These are phyloP conservation scores for Claviceps sp. DNA, from an alignment of 2,329 filamentous ascomycete genomes.

Conservation along the genomic window DNA sequence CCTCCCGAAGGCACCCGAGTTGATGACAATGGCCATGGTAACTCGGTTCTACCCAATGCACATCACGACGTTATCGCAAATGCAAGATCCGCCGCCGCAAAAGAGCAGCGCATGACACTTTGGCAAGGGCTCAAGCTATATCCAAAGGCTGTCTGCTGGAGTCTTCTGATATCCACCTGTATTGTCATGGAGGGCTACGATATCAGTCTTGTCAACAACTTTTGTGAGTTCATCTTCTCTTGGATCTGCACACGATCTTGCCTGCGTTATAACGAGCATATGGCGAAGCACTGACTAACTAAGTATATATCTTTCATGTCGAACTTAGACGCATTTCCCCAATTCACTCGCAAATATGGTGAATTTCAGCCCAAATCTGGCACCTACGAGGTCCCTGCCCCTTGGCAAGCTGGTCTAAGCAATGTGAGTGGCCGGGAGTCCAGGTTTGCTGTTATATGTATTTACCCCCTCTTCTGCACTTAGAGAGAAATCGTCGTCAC, in stretches of 20 bases:
- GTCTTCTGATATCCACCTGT: constrained; percentile 74
- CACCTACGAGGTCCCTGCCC: constrained; percentile 41
- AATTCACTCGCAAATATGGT: constrained; percentile 47
- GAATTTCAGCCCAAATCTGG: constrained; percentile 27
- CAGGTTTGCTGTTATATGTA: not conserved
- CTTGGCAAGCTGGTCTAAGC: constrained; percentile 49
- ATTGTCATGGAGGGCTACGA: constrained; percentile 91
- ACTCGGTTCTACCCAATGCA: constrained; percentile 12
- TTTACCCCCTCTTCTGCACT: not conserved
- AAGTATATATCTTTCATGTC: not conserved
- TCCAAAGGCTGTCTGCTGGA: constrained; percentile 77
- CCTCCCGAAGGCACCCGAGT: constrained; percentile 4
- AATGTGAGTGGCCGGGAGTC: constrained; percentile 24
- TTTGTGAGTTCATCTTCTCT: constrained; percentile 34
- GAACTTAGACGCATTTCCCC: constrained; percentile 34
- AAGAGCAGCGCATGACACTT: constrained; percentile 58
- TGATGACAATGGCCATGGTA: constrained; percentile 9
- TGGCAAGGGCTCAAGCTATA: constrained; percentile 68
- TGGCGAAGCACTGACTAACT: too few species aligned
- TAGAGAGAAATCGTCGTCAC: not conserved
- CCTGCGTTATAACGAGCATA: not conserved
- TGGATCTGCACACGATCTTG: not conserved
- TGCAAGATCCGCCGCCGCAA: constrained; percentile 36
- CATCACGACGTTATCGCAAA: constrained; percentile 20
- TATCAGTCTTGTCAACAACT: constrained; percentile 67